Evolutionary conservation across 164 flowering plant genomes (phyloP), one percentile per base, ranked within the genome.

Genomic region (Vitis amurensis): DNA sequence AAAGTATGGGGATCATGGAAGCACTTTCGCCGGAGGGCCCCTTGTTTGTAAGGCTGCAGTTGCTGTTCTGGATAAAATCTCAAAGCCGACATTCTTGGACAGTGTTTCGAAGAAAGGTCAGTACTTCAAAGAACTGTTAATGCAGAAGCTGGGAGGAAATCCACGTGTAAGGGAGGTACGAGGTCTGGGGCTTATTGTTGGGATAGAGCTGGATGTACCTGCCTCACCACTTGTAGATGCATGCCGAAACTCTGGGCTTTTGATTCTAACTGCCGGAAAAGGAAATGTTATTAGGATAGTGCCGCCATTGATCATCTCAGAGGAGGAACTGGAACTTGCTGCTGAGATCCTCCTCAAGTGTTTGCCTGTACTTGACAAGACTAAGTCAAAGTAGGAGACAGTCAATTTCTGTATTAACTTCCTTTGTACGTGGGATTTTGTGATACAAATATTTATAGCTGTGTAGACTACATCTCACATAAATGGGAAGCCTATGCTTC

Each of bases 1-100:
- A 44, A 79, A 76, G 2, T 74, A 29, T 51, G 97, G 97, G 6
- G 96, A 91, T 59, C 98, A 94, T 76, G 98, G 98, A 14, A 92
- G 93, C 84, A 94, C 98, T 23, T 94, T 94, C 72, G 98, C 94
- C 0, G 98, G 98, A 13, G 72, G 84, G 3, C 96, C 94, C 11
- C 84, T 90, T 4, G 87, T 94, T 16, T 94, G 97, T 63, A 75
- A 70, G 44, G 90, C 91, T 58, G 97, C 94, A 5, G 66, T 85
- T 12, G 74, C 87, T 0, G 93, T 89, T 3, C 66, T 94, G 17
- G 84, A 92, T 44, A 94, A 88, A 76, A 91, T 94, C 73, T 82
- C 81, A 37, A 75, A 82, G 11, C 92, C 97, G 10, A 62, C 53
- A 44, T 94, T 94, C 81, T 69, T 94, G 75, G 69, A 76, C 55